These are phyloP conservation scores for Sugiyamaella neomexicana DNA, from an alignment of 1,139 yeast genomes.

Conservation along the genomic window DNA sequence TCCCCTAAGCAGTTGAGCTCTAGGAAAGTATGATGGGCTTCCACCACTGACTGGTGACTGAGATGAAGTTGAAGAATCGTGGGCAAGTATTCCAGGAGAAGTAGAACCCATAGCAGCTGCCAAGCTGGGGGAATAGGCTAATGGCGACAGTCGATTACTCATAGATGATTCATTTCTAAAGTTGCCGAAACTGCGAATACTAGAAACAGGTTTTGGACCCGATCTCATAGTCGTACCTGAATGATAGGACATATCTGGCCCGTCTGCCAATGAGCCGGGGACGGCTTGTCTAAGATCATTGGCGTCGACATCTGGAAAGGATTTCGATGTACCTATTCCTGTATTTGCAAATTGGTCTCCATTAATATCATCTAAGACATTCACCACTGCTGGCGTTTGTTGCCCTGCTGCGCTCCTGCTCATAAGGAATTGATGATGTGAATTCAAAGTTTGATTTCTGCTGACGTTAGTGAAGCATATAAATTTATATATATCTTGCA, in stretches of 20 bases:
- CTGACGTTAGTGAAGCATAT: neutral
- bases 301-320: no score
- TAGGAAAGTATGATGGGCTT: constrained; percentile 2
- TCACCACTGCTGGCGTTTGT: neutral
- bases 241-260: neutral
- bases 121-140: neutral
- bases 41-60: constrained; percentile 3
- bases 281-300: neutral
- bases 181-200: neutral
- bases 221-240: neutral
- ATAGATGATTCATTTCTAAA: neutral
- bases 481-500: neutral
- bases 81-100: constrained; percentile 8
- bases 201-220: neutral
- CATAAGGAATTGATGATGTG: neutral
- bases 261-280: neutral
- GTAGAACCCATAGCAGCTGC: neutral
- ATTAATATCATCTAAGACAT: neutral
- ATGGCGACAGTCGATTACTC: neutral
- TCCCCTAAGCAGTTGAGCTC: constrained; percentile 6
- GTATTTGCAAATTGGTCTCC: neutral
- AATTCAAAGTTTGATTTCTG: neutral
- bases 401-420: neutral
- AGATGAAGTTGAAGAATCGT: neutral
- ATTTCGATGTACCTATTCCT: neutral